Percentiles rank a stretch among this genome's conserved stretches.
Evolutionary conservation across 257 asterid genomes (phyloP).

Genomic region (Petrea volubilis): DNA sequence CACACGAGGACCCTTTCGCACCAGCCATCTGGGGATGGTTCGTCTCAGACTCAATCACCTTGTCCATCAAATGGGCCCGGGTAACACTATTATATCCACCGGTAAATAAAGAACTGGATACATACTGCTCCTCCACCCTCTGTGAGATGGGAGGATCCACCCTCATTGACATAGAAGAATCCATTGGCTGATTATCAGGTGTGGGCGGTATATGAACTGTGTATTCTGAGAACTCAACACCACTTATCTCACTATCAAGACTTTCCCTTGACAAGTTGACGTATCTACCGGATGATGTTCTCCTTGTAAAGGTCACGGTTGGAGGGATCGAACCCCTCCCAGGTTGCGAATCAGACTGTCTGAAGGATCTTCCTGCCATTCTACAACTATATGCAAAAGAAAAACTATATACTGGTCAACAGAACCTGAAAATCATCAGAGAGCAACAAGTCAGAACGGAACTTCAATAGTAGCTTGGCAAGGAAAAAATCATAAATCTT

Average conservation of each 20-base stretch:
- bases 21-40: constrained; percentile 97
- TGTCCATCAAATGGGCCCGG: constrained; percentile 94
- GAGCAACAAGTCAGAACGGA: constrained; percentile 8
- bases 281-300: constrained; percentile 85
- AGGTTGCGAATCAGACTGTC: constrained; percentile 39
- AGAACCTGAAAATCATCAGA: constrained; percentile 37
- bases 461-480: neutral
- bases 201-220: constrained; percentile 92
- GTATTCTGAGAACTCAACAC: constrained; percentile 64
- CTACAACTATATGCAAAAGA: constrained; percentile 14
- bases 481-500: neutral
- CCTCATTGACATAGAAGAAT: constrained; percentile 28
- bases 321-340: constrained; percentile 50
- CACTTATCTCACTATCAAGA: constrained; percentile 86
- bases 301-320: constrained; percentile 66
- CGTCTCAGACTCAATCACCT: constrained; percentile 85
- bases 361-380: constrained; percentile 77
- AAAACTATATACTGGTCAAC: constrained; percentile 26
- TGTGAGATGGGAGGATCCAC: constrained; percentile 70
- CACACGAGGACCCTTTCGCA: constrained; percentile 77
- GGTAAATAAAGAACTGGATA: constrained; percentile 77
- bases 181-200: constrained; percentile 95
- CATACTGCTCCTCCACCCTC: constrained; percentile 90
- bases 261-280: constrained; percentile 84
- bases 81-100: constrained; percentile 88